phyloP scores from a whole-genome alignment of 2,329 filamentous ascomycete species.

The Pyrenophora graminea region DNA sequence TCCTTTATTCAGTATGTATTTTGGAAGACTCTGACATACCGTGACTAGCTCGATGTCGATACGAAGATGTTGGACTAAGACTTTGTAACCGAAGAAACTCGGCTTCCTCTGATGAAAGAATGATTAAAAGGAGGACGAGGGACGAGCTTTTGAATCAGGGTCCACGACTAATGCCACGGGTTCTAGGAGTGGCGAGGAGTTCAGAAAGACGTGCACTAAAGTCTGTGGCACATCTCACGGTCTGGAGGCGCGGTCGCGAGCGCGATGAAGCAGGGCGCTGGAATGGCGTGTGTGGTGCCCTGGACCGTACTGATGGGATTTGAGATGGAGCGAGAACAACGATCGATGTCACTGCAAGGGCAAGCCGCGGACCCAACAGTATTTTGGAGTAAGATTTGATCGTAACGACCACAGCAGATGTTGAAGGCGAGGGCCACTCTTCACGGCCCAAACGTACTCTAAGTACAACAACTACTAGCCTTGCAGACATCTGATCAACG shows the following conservation, averaged over 20 bases:
- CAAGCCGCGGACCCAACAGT: conserved; percentile 16
- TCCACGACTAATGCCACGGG: conserved; percentile 18
- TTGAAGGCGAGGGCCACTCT: conserved; percentile 17
- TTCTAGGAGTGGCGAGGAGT: conserved; percentile 32
- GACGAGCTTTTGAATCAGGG: conserved; percentile 39
- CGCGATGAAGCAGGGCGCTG: conserved; percentile 41
- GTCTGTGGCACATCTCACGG: conserved; percentile 39
- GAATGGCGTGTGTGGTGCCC: conserved; percentile 37
- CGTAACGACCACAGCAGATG: conserved; percentile 19
- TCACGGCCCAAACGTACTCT: conserved; percentile 15
- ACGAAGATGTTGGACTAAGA: conserved; percentile 19
- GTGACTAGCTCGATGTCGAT: neutral
- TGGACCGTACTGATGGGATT: conserved; percentile 31
- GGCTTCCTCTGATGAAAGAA: too few relatives aligned
- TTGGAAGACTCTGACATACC: neutral
- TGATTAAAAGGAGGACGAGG: too few relatives aligned
- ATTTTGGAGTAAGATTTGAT: conserved; percentile 17
- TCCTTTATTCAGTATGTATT: neutral
- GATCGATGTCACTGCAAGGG: conserved; percentile 38
- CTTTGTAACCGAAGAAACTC: conserved; percentile 8
- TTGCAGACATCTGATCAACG: conserved; percentile 24
- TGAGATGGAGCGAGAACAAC: conserved; percentile 26
- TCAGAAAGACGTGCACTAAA: conserved; percentile 27
- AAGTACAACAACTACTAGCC: conserved; percentile 17
- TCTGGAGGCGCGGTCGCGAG: conserved; percentile 36